phyloP scores from a whole-genome alignment of 441 rosid genomes.

The Eruca vesicaria region DNA sequence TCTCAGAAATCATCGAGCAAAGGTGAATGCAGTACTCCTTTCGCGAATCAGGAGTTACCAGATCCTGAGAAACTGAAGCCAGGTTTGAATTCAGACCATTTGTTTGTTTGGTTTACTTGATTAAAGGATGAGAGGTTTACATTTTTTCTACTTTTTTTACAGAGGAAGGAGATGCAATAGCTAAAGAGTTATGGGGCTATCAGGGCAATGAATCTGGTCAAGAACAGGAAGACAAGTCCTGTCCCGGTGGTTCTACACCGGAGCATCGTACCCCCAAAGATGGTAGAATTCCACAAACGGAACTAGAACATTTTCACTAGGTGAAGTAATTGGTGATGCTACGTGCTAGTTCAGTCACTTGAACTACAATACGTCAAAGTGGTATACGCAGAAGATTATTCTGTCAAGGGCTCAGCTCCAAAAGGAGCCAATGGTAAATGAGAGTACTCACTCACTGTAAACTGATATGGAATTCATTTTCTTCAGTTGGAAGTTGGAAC shows the following conservation, averaged over 20 bases:
- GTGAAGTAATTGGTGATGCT: not conserved
- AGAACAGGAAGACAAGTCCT: slow-evolving; percentile 16
- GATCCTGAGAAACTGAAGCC: slow-evolving; percentile 40
- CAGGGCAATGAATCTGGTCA: slow-evolving; percentile 28
- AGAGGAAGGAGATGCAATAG: slow-evolving; percentile 47
- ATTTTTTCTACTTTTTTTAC: not conserved
- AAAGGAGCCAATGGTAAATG: slow-evolving; percentile 9
- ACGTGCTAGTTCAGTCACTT: not conserved
- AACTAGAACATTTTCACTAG: not conserved
- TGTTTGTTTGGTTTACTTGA: slow-evolving; percentile 6
- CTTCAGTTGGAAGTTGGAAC: not conserved
- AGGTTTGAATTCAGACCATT: slow-evolving; percentile 40
- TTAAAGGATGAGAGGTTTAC: not conserved
- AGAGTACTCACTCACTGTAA: not conserved
- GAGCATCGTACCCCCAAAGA: slow-evolving; percentile 21
- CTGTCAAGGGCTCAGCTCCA: slow-evolving; percentile 23
- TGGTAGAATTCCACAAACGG: slow-evolving; percentile 28
- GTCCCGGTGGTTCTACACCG: slow-evolving; percentile 27
- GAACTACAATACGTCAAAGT: not conserved
- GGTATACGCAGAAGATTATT: slow-evolving; percentile 1
- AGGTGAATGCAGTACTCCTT: slow-evolving; percentile 23
- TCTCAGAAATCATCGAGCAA: slow-evolving; percentile 27
- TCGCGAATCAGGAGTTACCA: slow-evolving; percentile 10
- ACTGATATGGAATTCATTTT: not conserved
- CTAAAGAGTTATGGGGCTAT: slow-evolving; percentile 42